A percentile compares a stretch with the other conserved stretches of the same genome.
phyloP scores from a whole-genome alignment of 352 stramenopile genomes.

The Pythium pyrilobum region DNA sequence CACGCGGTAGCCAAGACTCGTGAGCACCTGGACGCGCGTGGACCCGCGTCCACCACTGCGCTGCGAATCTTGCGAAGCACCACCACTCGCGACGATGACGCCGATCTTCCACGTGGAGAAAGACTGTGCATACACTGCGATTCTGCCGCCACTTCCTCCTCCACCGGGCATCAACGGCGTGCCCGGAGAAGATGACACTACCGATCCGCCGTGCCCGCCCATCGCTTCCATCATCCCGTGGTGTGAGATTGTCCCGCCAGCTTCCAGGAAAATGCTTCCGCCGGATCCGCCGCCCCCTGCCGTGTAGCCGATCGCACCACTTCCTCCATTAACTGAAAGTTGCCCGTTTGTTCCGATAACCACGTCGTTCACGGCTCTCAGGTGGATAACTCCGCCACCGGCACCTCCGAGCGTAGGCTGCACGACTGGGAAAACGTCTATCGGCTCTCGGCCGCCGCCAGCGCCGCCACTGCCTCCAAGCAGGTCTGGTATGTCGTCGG shows the following conservation, averaged over 20 bases:
- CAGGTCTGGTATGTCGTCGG: slow-evolving; percentile 67
- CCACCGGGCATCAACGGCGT: slow-evolving; percentile 53
- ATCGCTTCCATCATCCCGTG: slow-evolving; percentile 69
- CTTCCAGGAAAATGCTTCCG: slow-evolving; percentile 45
- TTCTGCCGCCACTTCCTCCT: slow-evolving; percentile 80
- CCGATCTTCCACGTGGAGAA: slow-evolving; percentile 83
- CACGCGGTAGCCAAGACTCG: slow-evolving; percentile 42
- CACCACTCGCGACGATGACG: slow-evolving; percentile 76
- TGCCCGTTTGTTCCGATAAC: slow-evolving; percentile 71
- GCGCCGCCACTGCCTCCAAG: slow-evolving; percentile 90
- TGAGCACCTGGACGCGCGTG: slow-evolving; percentile 33
- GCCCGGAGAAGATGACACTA: slow-evolving; percentile 7
- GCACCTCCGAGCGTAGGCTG: slow-evolving; percentile 83
- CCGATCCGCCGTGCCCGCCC: slow-evolving; percentile 81
- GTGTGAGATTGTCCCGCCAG: slow-evolving; percentile 44
- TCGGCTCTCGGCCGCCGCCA: slow-evolving; percentile 76
- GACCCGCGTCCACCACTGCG: slow-evolving; percentile 38
- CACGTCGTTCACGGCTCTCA: slow-evolving; percentile 94
- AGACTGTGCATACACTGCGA: slow-evolving; percentile 90
- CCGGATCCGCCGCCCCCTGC: slow-evolving; percentile 57
- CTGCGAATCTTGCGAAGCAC: slow-evolving; percentile 34
- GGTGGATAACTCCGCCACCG: slow-evolving; percentile 80
- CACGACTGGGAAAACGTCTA: slow-evolving; percentile 63
- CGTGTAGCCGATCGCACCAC: slow-evolving; percentile 43
- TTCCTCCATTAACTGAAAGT: slow-evolving; percentile 73